Evolutionary conservation across 495 filamentous ascomycete genomes (phyloP).

Genomic region (Chaetomium cochliodes): DNA sequence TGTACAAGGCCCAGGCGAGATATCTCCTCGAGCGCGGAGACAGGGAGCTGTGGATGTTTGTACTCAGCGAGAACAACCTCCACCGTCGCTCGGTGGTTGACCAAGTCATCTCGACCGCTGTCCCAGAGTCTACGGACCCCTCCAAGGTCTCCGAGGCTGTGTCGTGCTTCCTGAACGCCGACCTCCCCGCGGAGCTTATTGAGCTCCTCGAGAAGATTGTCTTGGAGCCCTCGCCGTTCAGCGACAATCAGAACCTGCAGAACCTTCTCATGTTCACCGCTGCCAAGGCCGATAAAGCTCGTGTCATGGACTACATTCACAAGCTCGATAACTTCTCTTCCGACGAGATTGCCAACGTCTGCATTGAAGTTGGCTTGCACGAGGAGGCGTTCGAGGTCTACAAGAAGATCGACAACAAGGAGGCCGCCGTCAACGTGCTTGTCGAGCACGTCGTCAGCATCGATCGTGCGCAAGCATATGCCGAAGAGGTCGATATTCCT

Average conservation of each 20-base stretch:
- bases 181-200: conserved; percentile 91
- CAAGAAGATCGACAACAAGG: conserved; percentile 93
- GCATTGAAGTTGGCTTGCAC: conserved; percentile 88
- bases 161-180: conserved; percentile 82
- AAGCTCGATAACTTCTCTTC: conserved; percentile 83
- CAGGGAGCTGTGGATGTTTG: conserved; percentile 88
- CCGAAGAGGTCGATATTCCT: conserved; percentile 89
- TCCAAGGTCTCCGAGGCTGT: conserved; percentile 95
- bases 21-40: conserved; percentile 92
- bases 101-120: conserved; percentile 94
- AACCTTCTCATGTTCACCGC: conserved; percentile 97
- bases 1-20: conserved; percentile 95
- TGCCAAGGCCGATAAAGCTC: conserved; percentile 91
- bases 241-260: conserved; percentile 92
- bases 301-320: conserved; percentile 96
- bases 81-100: conserved; percentile 91
- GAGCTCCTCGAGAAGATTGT: conserved; percentile 99
- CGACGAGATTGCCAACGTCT: conserved; percentile 88
- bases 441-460: conserved; percentile 98
- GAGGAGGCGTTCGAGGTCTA: conserved; percentile 98
- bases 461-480: conserved; percentile 94
- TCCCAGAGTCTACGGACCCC: conserved; percentile 90
- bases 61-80: conserved; percentile 91
- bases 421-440: conserved; percentile 83
- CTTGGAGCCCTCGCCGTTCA: conserved; percentile 93